phyloP scores from a whole-genome alignment of 2,329 filamentous ascomycete genomes.

The Xylaria sp. region DNA sequence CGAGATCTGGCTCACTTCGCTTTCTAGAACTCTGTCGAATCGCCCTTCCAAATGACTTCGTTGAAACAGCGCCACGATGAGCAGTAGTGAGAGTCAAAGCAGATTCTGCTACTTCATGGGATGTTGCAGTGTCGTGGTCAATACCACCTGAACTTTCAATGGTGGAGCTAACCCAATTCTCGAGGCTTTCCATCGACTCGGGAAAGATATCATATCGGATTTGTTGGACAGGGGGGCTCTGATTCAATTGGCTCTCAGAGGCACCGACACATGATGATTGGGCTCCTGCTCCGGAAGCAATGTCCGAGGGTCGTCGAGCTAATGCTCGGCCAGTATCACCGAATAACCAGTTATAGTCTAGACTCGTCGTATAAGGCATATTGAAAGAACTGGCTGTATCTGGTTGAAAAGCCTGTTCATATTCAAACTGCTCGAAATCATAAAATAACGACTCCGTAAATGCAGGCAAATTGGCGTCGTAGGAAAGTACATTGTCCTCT shows the following conservation, averaged over 20 bases:
- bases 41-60: background rate
- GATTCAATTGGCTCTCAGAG: background rate
- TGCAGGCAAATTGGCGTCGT: constrained; percentile 37
- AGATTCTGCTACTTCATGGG: background rate
- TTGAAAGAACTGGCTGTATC: constrained; percentile 74
- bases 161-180: constrained; percentile 8
- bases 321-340: constrained; percentile 53
- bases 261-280: background rate
- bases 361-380: constrained; percentile 71
- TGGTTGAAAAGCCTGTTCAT: constrained; percentile 67
- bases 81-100: background rate
- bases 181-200: constrained; percentile 20
- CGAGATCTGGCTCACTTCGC: background rate
- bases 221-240: background rate
- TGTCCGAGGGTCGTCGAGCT: constrained; percentile 32
- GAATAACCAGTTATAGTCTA: constrained; percentile 73
- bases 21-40: background rate
- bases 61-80: background rate
- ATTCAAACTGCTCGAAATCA: constrained; percentile 45
- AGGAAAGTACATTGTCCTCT: constrained; percentile 26
- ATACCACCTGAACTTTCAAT: background rate
- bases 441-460: constrained; percentile 15
- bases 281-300: background rate
- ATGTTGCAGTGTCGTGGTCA: background rate
- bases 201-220: constrained; percentile 18